phyloP scores from a whole-genome alignment of 164 flowering plant genomes.

The Vitis rupestris region DNA sequence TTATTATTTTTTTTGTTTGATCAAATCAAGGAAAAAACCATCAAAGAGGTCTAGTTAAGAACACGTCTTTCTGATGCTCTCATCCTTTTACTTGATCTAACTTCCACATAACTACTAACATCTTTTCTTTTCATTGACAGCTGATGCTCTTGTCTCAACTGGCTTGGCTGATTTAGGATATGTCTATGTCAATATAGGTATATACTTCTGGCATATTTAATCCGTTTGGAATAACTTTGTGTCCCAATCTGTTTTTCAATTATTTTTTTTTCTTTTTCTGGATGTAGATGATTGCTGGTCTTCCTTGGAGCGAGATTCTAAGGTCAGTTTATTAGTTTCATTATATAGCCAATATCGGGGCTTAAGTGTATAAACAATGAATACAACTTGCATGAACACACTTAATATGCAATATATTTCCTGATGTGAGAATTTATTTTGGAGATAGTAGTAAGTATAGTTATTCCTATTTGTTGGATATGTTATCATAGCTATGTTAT shows the following conservation, averaged over 20 bases:
- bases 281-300: conserved; percentile 98
- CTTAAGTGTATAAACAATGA: too few species aligned
- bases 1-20: too few species aligned
- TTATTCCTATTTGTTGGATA: too few species aligned
- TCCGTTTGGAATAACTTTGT: neutral
- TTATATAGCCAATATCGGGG: too few species aligned
- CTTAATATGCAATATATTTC: too few species aligned
- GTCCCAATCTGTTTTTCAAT: neutral
- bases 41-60: too few species aligned
- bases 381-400: too few species aligned
- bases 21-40: too few species aligned
- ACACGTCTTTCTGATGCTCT: neutral
- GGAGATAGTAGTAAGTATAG: too few species aligned
- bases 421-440: too few species aligned
- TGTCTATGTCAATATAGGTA: conserved; percentile 88
- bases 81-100: neutral
- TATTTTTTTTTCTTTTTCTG: conserved; percentile 4
- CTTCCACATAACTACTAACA: conserved; percentile 6
- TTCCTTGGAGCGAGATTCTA: conserved; percentile 28
- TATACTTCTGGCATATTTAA: neutral
- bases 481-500: conserved; percentile 3
- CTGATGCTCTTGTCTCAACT: conserved; percentile 87
- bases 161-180: conserved; percentile 90
- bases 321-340: conserved; percentile 37
- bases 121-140: conserved; percentile 39